Evolutionary conservation across 2,329 filamentous ascomycete species (phyloP).

Genomic region (Ophiostoma fasciatum): DNA sequence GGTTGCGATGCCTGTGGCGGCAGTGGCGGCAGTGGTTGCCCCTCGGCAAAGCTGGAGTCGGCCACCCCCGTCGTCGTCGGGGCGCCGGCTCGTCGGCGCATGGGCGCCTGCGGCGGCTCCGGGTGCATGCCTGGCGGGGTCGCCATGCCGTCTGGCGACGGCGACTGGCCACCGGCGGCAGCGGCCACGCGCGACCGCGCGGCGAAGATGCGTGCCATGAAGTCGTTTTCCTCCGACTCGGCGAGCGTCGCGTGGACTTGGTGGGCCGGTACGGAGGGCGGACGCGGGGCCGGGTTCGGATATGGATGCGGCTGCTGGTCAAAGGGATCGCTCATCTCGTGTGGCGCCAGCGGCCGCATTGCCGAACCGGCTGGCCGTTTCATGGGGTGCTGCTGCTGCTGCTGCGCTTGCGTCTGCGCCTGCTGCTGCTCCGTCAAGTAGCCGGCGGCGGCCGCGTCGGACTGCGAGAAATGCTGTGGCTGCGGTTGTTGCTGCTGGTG

Average conservation of each 20-base stretch:
- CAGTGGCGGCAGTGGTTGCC: background rate
- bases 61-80: slow-evolving; percentile 28
- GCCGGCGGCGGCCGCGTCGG: slow-evolving; percentile 16
- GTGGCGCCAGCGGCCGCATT: slow-evolving; percentile 14
- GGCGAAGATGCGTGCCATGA: slow-evolving; percentile 40
- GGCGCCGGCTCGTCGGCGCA: slow-evolving; percentile 37
- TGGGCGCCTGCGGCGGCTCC: slow-evolving; percentile 37
- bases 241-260: background rate
- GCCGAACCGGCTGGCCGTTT: slow-evolving; percentile 24
- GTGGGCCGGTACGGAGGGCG: too few relatives aligned
- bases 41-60: slow-evolving; percentile 38
- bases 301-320: slow-evolving; percentile 28
- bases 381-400: too few relatives aligned
- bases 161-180: slow-evolving; percentile 22
- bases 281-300: too few relatives aligned
- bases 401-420: slow-evolving; percentile 5
- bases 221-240: slow-evolving; percentile 35
- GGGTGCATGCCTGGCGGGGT: slow-evolving; percentile 37
- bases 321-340: slow-evolving; percentile 34
- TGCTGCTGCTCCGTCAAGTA: slow-evolving; percentile 19
- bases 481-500: too few relatives aligned
- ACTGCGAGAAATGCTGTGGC: slow-evolving; percentile 3
- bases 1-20: background rate
- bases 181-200: slow-evolving; percentile 31
- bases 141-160: slow-evolving; percentile 39